Conservation (phyloP, 2,329 filamentous ascomycete genomes). For the Alternaria panax region DNA sequence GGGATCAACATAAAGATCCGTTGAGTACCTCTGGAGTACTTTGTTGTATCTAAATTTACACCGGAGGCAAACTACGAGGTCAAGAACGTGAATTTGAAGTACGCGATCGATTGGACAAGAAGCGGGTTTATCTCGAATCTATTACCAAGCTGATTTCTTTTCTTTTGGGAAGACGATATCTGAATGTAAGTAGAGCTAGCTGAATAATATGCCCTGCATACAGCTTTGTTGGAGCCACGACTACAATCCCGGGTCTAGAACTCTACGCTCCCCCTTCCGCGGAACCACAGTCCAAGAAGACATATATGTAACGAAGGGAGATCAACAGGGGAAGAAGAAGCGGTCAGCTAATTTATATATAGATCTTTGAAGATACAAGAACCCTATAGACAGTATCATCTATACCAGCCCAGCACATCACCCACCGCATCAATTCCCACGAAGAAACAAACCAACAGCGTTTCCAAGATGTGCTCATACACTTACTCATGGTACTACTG, state of each 20-base stretch:
- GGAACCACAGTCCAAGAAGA: background rate
- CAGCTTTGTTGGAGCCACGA: background rate
- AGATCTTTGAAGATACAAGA: background rate
- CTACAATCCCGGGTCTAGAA: background rate
- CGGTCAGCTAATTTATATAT: conserved; percentile 16
- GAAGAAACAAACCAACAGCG: background rate
- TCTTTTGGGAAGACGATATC: background rate
- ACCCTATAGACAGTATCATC: background rate
- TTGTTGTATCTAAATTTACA: no score
- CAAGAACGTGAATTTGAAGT: background rate
- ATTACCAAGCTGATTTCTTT: background rate
- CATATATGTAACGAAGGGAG: background rate
- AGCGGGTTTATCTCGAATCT: background rate
- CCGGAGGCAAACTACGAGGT: no score
- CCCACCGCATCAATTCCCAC: background rate
- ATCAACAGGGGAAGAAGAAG: conserved; percentile 9
- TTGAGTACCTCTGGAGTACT: background rate
- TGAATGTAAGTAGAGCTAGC: background rate
- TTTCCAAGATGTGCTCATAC: conserved; percentile 54
- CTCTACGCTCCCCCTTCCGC: background rate
- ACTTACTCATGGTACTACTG: conserved; percentile 59
- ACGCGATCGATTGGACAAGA: background rate
- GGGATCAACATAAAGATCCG: background rate
- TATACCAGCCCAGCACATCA: background rate
- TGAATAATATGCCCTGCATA: background rate